phyloP scores from a whole-genome alignment of 768 basidiomycete genomes.

The Piloderma croceum region DNA sequence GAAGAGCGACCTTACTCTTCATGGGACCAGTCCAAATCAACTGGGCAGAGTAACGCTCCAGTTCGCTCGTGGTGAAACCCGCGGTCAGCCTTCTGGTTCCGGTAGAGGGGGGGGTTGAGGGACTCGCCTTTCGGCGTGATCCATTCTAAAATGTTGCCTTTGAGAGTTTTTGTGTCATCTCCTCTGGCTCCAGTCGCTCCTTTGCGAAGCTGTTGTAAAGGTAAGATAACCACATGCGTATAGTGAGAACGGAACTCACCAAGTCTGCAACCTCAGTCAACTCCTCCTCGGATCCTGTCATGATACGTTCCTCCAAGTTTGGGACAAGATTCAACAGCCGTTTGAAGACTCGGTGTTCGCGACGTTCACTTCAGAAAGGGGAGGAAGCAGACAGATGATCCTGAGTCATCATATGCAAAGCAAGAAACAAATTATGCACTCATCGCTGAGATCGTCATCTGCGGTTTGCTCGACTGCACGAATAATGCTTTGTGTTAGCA shows the following conservation, averaged over 20 bases:
- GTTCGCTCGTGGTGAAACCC: conserved; percentile 4
- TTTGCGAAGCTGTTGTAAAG: conserved; percentile 12
- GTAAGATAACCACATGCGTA: not conserved
- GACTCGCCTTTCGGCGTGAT: conserved; percentile 9
- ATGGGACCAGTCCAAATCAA: conserved; percentile 10
- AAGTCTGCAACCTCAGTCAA: conserved; percentile 13
- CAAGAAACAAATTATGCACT: no score
- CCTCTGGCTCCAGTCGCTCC: conserved; percentile 7
- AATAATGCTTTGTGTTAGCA: conserved; percentile 12
- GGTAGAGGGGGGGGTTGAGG: conserved; percentile 1
- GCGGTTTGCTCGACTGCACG: conserved; percentile 5
- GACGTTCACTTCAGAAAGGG: no score
- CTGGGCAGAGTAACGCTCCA: conserved; percentile 11
- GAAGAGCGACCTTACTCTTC: not conserved
- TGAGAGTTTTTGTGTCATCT: conserved; percentile 13
- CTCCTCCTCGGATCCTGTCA: conserved; percentile 11
- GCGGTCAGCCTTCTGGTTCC: conserved; percentile 1
- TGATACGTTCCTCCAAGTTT: conserved; percentile 11
- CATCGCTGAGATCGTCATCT: no score
- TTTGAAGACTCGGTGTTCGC: conserved; percentile 5
- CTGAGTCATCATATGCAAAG: no score
- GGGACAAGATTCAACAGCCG: conserved; percentile 12
- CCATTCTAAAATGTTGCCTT: conserved; percentile 14
- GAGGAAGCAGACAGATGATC: no score
- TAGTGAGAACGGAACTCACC: conserved; percentile 4